Evolutionary conservation across 1,284 basidiomycete species (phyloP), one percentile per base, ranked within the genome.

Genomic region (Coniferiporia weirii): DNA sequence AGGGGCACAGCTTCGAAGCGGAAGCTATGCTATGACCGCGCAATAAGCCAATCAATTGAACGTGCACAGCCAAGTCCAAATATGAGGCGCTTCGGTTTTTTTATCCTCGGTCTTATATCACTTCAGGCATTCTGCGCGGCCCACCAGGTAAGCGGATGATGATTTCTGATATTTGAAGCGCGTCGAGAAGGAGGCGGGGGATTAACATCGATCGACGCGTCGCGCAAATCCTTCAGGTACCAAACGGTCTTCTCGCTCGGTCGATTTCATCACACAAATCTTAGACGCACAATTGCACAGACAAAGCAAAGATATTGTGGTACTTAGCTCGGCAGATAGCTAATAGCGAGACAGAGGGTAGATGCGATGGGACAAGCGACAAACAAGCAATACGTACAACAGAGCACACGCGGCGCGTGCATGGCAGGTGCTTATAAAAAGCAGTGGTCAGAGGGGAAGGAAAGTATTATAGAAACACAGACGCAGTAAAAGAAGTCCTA

Each of bases 341-440:
- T 43, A 43, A 43, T 43, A 47, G 13, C 45, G 45, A 50, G 32
- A 50, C 48, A 50, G 40, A 7, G 12, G 7, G 40, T 43, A 43
- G 40, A n/a, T 12, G 10, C 20, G 10, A 32, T 32, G 5, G 12
- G 48, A 32, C 20, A 3, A 17, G 27, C 27, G n/a, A 50, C 20
- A 22, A 15, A 12, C 48, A 50, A 50, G 15, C 20, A 27, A 50
- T 50, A 32, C n/a, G 22, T 50, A 50, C 48, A 50, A 50, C 48
- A 50, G 20, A 35, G 19, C 32, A 22, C 36, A 27, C 40, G 43
- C 10, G n/a, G 32, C 9, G 20, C 40, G 35, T 52, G 15, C 17
- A 52, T 15, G 32, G n/a, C 50, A 51, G n/a, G 35, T 22, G 36
- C 32, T 38, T 32, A 57, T 57, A 57, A 32, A 22, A 59, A 17